Evolutionary conservation across 148 eudicot species (phyloP).

Genomic region (Chenopodium album): DNA sequence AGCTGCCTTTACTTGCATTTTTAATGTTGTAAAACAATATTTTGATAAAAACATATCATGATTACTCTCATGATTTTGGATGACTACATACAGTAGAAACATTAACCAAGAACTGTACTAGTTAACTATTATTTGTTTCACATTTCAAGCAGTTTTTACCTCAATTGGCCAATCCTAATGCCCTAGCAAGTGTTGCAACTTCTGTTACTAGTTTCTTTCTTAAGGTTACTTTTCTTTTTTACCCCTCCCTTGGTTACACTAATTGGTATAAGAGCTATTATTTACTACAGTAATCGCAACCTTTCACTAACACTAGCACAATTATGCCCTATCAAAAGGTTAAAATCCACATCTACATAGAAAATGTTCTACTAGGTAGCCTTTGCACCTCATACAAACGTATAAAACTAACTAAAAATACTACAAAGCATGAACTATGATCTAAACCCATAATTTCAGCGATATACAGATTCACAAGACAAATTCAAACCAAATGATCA

Average conservation of each 20-base stretch:
- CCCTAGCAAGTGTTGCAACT: background rate
- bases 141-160: conserved; percentile 12
- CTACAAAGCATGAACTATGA: no score
- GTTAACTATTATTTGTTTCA: conserved; percentile 17
- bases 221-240: background rate
- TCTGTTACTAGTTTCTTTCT: background rate
- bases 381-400: background rate
- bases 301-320: background rate
- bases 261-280: background rate
- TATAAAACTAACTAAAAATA: background rate
- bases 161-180: conserved; percentile 3
- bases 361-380: background rate
- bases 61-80: conserved; percentile 36
- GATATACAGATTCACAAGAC: background rate
- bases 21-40: background rate
- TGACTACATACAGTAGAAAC: conserved; percentile 21
- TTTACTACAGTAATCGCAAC: background rate
- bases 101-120: conserved; percentile 9
- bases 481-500: background rate
- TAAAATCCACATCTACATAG: background rate
- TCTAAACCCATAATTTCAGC: background rate
- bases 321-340: background rate
- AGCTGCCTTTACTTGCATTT: conserved; percentile 12
- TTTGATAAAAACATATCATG: conserved; percentile 28
- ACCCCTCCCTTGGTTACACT: background rate